Evolutionary conservation across 805 yeast genomes (phyloP).

Genomic region (Ogataea methylovora): DNA sequence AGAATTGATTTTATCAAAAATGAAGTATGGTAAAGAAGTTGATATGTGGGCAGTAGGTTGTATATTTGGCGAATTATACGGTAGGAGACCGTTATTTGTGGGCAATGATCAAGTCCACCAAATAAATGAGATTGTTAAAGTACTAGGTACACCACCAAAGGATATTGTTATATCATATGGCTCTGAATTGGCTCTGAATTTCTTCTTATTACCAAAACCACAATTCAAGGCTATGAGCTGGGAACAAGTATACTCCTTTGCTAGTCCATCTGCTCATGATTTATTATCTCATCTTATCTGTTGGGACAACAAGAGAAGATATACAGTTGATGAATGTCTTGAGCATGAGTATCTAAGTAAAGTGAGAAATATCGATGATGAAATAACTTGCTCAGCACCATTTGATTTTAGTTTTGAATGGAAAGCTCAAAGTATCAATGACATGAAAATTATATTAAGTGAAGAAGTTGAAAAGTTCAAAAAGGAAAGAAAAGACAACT

Average conservation of each 20-base stretch:
- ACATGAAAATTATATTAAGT: conserved; percentile 39
- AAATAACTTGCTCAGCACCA: conserved; percentile 38
- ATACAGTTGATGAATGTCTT: conserved; percentile 48
- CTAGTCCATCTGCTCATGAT: conserved; percentile 41
- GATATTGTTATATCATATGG: conserved; percentile 36
- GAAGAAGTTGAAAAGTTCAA: conserved; percentile 49
- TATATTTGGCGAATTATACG: conserved; percentile 77
- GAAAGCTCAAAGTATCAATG: conserved; percentile 27
- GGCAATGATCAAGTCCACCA: conserved; percentile 73
- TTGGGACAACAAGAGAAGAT: conserved; percentile 58
- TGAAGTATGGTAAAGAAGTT: conserved; percentile 55
- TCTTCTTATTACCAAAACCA: conserved; percentile 35
- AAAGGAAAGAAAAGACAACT: conserved; percentile 15
- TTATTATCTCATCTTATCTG: conserved; percentile 47
- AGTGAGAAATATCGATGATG: conserved; percentile 50
- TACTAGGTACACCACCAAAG: conserved; percentile 64
- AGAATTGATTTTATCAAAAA: conserved; percentile 62
- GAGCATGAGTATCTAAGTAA: conserved; percentile 45
- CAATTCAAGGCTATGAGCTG: conserved; percentile 38
- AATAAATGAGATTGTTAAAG: conserved; percentile 54
- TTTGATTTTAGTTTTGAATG: conserved; percentile 69
- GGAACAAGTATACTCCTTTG: conserved; percentile 55
- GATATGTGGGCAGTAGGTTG: conserved; percentile 96
- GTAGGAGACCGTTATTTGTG: conserved; percentile 70
- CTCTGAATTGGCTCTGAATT: conserved; percentile 38